Base-by-base conservation (phyloP, 2,329 filamentous ascomycete species). In the Fusarium sp. region DNA sequence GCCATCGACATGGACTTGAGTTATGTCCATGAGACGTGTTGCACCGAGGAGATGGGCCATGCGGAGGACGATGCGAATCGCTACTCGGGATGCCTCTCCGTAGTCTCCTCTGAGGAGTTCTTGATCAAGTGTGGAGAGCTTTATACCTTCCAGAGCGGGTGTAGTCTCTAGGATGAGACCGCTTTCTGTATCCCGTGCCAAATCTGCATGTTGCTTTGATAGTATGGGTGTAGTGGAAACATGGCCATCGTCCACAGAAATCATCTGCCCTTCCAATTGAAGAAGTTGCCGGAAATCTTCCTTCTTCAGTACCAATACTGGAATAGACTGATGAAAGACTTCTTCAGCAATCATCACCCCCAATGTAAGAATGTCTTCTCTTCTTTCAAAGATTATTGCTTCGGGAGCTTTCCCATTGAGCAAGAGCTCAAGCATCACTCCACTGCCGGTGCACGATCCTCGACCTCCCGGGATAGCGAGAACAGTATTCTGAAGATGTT, bases 401-500 rank as follows among this genome's bases (percentile, higher is more conserved):
- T 61, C 68, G 0, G 82, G 83, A 0, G 74, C 79, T 10, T 72
- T 77, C 2, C 73, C 74, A 18, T 80, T 80, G 4, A 84, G 72
- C 0, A 85, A 47, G 0, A 84, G 67, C 64, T 85, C 82, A 8
- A 85, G 65, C n/a, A 84, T 76, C 2, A 81, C 79, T 1, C 77
- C 77, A 15, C 83, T 84, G 0, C 82, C 83, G 0, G 80, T 78
- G 41, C 82, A 85, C 8, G 83, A 85, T 3, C 83, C 82, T 20
- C 82, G 78, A n/a, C 83, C 78, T 18, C 78, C 72, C 0, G 83
- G 82, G 15, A 84, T 81, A 2, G 80, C 83, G 0, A 85, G 73
- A 2, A 84, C 70, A 0, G 71, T 70, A 12, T 71, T 73, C 4
- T 74, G 65, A 1, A 84, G 57, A 16, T 49, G 65, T 8, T 72